Percentiles rank a stretch among this genome's conserved stretches.
These are phyloP conservation scores for Lactarius evosmus DNA, from an alignment of 768 basidiomycete species.

Conservation along the genomic window DNA sequence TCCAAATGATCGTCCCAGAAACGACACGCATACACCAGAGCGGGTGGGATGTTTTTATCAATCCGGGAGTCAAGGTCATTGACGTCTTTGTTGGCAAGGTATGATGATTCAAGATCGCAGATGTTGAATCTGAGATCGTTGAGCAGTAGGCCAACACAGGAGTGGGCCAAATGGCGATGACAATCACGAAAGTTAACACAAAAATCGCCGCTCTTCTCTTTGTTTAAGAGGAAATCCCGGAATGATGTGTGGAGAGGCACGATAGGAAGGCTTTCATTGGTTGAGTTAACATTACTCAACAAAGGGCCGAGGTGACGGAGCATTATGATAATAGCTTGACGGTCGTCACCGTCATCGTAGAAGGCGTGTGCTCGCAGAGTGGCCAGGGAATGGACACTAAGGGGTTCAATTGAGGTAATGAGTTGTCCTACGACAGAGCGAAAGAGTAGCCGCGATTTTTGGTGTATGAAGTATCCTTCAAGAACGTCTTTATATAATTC, in stretches of 20 bases:
- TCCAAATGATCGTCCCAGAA: not conserved
- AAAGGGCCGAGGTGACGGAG: not conserved
- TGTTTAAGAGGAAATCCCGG: not conserved
- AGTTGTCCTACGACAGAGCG: slow-evolving; percentile 6
- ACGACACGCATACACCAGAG: not conserved
- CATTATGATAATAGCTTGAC: not conserved
- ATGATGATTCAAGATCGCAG: no score
- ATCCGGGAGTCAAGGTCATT: slow-evolving; percentile 1
- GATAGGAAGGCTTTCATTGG: not conserved
- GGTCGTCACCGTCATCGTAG: not conserved
- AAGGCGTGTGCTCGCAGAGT: not conserved
- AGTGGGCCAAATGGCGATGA: no score
- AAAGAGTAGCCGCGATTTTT: not conserved
- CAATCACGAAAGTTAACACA: no score
- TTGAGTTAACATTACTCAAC: slow-evolving; percentile 1
- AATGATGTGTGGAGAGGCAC: not conserved
- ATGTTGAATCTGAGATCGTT: no score
- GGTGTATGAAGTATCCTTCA: not conserved
- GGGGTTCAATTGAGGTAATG: not conserved
- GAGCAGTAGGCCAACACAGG: no score
- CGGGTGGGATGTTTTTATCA: not conserved
- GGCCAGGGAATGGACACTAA: not conserved
- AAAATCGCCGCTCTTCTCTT: not conserved
- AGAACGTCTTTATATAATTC: not conserved
- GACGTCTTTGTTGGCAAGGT: not conserved